Evolutionary conservation across 176 grass and related monocot species (phyloP).

Genomic region (Aegilops umbellulata): DNA sequence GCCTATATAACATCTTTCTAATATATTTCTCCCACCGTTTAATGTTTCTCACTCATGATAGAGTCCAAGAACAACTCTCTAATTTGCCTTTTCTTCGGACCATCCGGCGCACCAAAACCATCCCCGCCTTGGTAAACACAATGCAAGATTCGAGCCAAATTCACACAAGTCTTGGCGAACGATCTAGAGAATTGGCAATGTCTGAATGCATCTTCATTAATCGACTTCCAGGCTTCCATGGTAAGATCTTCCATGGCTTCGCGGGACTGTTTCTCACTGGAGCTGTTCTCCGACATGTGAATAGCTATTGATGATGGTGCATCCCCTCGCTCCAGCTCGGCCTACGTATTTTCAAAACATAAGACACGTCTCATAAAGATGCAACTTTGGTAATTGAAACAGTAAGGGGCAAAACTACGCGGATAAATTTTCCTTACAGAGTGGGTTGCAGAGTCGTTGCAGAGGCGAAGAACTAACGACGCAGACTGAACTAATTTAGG

Average conservation of each 20-base stretch:
- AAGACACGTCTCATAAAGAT: background rate
- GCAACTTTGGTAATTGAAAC: background rate
- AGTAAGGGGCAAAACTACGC: background rate
- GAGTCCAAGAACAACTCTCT: slow-evolving; percentile 34
- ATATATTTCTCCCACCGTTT: background rate
- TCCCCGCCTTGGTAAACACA: slow-evolving; percentile 42
- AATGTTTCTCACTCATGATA: background rate
- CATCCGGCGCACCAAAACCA: slow-evolving; percentile 28
- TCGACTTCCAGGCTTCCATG: slow-evolving; percentile 35
- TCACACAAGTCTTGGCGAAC: slow-evolving; percentile 15
- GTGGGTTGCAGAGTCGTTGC: slow-evolving; percentile 40
- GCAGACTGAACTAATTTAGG: slow-evolving; percentile 17
- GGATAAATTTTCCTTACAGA: slow-evolving; percentile 21
- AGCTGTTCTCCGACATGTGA: slow-evolving; percentile 30
- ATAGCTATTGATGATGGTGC: slow-evolving; percentile 45
- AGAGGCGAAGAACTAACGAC: slow-evolving; percentile 19
- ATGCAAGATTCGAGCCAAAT: slow-evolving; percentile 42
- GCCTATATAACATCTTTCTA: background rate
- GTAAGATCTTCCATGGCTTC: slow-evolving; percentile 22
- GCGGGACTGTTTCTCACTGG: slow-evolving; percentile 15
- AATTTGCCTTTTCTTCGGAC: slow-evolving; percentile 30
- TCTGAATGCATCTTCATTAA: slow-evolving; percentile 29
- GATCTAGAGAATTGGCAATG: background rate
- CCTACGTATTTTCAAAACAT: background rate
- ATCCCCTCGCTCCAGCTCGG: slow-evolving; percentile 46